Conservation (phyloP, 2,329 filamentous ascomycete genomes). For the Ceratocystis papillata region DNA sequence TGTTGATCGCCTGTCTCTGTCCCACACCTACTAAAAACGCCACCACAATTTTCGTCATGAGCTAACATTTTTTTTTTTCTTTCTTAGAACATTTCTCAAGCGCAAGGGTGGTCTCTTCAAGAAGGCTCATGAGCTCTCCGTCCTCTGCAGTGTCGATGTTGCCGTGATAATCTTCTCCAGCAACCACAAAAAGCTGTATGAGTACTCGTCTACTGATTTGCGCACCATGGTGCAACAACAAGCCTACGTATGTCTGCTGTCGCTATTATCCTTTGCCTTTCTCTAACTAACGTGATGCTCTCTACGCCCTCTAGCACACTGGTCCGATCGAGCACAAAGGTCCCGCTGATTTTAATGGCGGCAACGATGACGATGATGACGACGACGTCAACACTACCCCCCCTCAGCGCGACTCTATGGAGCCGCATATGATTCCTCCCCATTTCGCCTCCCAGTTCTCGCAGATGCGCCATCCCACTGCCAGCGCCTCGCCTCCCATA, state of each 20-base stretch:
- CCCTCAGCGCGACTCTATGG: conserved; percentile 52
- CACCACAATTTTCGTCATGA: background rate
- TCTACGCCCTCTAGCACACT: conserved; percentile 55
- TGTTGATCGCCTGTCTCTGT: conserved; percentile 3
- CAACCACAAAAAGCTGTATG: conserved; percentile 91
- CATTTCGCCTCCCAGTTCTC: conserved; percentile 66
- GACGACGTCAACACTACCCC: conserved; percentile 66
- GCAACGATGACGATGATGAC: conserved; percentile 75
- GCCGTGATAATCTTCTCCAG: conserved; percentile 97
- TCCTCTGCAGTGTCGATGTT: conserved; percentile 95
- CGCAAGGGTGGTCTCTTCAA: conserved; percentile 98
- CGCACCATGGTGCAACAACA: conserved; percentile 79
- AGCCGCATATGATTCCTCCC: conserved; percentile 54
- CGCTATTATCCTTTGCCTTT: conserved; percentile 9
- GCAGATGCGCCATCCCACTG: conserved; percentile 70
- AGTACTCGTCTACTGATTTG: conserved; percentile 93
- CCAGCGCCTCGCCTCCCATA: conserved; percentile 81
- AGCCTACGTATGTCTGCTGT: conserved; percentile 62
- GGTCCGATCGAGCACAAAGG: conserved; percentile 93
- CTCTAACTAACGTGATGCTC: conserved; percentile 23
- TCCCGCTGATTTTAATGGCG: conserved; percentile 79
- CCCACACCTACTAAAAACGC: background rate
- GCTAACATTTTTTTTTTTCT: conserved; percentile 8
- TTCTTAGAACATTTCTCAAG: conserved; percentile 81
- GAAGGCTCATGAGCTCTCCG: conserved; percentile 96